Conservation (phyloP, 2,329 filamentous ascomycete species). For the Botrytis cinerea region DNA sequence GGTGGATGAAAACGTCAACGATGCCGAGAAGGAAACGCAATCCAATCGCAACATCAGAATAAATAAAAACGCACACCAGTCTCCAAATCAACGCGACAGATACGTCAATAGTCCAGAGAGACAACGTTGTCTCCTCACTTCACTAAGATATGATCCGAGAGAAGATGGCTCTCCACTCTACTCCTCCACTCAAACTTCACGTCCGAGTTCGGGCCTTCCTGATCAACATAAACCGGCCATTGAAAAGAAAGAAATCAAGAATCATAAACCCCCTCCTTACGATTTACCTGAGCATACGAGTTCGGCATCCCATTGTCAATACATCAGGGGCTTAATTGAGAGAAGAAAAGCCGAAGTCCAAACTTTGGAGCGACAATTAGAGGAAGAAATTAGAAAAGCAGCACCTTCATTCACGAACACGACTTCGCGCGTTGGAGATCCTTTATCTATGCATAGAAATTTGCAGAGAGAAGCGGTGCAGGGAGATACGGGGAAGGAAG, state of each 20-base stretch:
- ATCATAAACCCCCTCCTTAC: neutral
- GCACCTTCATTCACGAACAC: neutral
- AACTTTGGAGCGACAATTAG: neutral
- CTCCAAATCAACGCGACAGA: fast-evolving
- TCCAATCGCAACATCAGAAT: neutral
- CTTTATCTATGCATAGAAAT: neutral
- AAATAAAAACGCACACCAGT: neutral
- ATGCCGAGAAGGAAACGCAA: neutral
- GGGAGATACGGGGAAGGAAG: neutral
- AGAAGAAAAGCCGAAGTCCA: neutral
- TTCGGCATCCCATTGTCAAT: neutral
- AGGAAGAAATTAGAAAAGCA: neutral
- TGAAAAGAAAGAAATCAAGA: neutral
- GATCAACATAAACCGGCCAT: neutral
- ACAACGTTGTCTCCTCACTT: neutral
- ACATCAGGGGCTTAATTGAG: neutral
- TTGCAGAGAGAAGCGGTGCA: neutral
- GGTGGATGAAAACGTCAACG: neutral
- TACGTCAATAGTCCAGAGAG: neutral
- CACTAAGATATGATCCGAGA: neutral
- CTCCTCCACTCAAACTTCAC: neutral
- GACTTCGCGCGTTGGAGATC: neutral
- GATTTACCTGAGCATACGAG: neutral
- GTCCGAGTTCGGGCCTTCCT: no score
- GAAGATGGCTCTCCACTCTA: neutral